Evolutionary conservation across 257 asterid genomes (phyloP), one percentile per base, ranked within the genome.

Genomic region (Linderniella brevidens): DNA sequence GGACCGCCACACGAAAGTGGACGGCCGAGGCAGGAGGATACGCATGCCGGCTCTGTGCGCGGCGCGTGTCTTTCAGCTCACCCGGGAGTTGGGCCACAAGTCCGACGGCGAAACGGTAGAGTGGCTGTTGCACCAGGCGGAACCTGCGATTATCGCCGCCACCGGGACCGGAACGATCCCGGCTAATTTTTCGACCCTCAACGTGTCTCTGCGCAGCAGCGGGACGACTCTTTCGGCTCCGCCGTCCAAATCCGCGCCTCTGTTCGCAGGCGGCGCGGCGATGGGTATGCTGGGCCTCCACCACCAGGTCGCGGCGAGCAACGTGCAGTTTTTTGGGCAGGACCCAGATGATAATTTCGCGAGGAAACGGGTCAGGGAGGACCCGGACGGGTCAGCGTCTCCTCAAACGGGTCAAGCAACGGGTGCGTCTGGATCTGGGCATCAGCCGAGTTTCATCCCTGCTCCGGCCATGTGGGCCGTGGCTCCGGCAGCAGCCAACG

Each of bases 381-480:
- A 82, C 42, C 11, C 68, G 0, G 58, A 44, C 62, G 79, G 70
- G 9, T 78, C 78, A 9, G 49, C 76, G 11, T 82, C 92, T 12
- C 90, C 84, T 11, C 77, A 82, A 67, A 54, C 57, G 0, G 51
- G 78, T 68, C 48, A 78, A 55, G 11, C 78, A 64, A 17, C 67
- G 61, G 1, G 94, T 76, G 68, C 80, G 71, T 54, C 86, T 67
- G 86, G 84, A 49, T 64, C 74, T 4, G 17, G 70, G 10, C 84
- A 75, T 32, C 42, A 72, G 0, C 63, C 92, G 3, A 60, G 61
- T 25, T 79, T 57, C 72, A 65, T 82, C 67, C 82, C 80, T 1
- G 93, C 72, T 41, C 93, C 72, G 32, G 80, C 94, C 59, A 75
- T 86, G 94, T 86, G 97, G 97, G 94, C 96, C 5, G 78, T 82